These are phyloP conservation scores for Cyphellophora attinorum DNA, from an alignment of 2,329 filamentous ascomycete genomes.

Conservation along the genomic window DNA sequence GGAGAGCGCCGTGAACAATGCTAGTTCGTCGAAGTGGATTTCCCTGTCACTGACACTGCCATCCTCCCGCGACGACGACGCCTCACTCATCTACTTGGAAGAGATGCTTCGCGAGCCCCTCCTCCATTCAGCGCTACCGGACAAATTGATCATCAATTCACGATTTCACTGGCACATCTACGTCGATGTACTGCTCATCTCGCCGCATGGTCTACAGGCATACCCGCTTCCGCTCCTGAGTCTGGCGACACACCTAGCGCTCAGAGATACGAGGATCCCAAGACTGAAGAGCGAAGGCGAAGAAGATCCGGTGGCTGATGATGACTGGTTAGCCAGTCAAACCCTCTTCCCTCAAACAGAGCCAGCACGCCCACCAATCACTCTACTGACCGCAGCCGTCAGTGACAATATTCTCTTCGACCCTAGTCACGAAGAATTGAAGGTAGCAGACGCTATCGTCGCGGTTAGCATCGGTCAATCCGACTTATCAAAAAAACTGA, in stretches of 20 bases:
- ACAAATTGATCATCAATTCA: constrained; percentile 73
- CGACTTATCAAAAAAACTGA: constrained; percentile 33
- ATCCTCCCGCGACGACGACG: constrained; percentile 72
- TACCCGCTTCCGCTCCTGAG: constrained; percentile 85
- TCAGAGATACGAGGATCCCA: constrained; percentile 77
- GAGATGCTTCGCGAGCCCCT: constrained; percentile 85
- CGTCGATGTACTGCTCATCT: constrained; percentile 62
- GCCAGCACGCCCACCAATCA: constrained; percentile 58
- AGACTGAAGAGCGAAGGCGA: constrained; percentile 78
- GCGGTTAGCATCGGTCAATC: constrained; percentile 64
- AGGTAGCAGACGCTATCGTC: constrained; percentile 80
- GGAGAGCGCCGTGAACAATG: constrained; percentile 10
- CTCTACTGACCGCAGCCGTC: constrained; percentile 78
- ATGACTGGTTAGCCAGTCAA: constrained; percentile 84
- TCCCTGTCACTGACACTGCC: constrained; percentile 89
- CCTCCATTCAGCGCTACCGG: constrained; percentile 51
- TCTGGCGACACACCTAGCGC: constrained; percentile 84
- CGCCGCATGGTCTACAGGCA: constrained; percentile 62
- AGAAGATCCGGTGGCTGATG: constrained; percentile 94
- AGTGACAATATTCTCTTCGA: constrained; percentile 90
- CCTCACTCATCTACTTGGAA: constrained; percentile 73
- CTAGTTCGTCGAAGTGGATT: constrained; percentile 57
- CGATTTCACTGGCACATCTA: constrained; percentile 96
- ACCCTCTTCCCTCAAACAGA: constrained; percentile 57
- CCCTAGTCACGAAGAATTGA: constrained; percentile 80